Percentiles rank a stretch among this genome's conserved stretches.
Conservation (phyloP, 2,329 filamentous ascomycete species). For the Leptographium lundbergii region DNA sequence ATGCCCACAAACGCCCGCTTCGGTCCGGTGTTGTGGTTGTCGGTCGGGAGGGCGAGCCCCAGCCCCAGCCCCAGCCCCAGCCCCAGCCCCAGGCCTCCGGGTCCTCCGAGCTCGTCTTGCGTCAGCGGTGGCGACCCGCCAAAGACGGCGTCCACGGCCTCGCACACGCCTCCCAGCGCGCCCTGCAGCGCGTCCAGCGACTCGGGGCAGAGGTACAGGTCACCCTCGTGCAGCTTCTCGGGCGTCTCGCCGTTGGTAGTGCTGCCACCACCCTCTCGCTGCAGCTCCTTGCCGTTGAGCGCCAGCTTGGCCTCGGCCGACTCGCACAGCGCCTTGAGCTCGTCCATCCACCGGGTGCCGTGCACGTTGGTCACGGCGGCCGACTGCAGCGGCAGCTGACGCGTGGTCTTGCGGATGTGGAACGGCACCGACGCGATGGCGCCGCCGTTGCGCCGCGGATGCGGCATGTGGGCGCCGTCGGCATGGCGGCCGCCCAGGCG, state of each 20-base stretch:
- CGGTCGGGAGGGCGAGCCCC: not conserved
- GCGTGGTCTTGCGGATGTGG: constrained; percentile 67
- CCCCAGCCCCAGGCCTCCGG: constrained; percentile 15
- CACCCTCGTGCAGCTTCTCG: constrained; percentile 66
- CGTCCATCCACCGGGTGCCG: constrained; percentile 85
- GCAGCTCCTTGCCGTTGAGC: constrained; percentile 63
- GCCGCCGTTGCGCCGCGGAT: constrained; percentile 44
- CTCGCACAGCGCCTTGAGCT: constrained; percentile 75
- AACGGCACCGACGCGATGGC: constrained; percentile 57
- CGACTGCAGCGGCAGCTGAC: constrained; percentile 59
- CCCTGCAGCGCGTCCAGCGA: constrained; percentile 83
- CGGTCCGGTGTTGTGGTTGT: not conserved
- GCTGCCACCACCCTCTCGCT: constrained; percentile 42
- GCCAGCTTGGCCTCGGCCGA: constrained; percentile 67
- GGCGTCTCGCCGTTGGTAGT: constrained; percentile 13
- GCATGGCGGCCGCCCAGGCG: constrained; percentile 72
- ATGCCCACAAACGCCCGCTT: constrained; percentile 83
- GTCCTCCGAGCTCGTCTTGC: not conserved
- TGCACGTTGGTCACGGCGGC: constrained; percentile 82
- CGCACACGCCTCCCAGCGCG: constrained; percentile 82
- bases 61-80: not conserved
- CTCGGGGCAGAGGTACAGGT: constrained; percentile 80
- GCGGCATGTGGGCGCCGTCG: constrained; percentile 55
- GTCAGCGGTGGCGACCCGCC: constrained; percentile 10
- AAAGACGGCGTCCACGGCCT: constrained; percentile 82